Evolutionary conservation across 148 eudicot genomes (phyloP), one percentile per base, ranked within the genome.

Genomic region (Vaccinium macrocarpon): DNA sequence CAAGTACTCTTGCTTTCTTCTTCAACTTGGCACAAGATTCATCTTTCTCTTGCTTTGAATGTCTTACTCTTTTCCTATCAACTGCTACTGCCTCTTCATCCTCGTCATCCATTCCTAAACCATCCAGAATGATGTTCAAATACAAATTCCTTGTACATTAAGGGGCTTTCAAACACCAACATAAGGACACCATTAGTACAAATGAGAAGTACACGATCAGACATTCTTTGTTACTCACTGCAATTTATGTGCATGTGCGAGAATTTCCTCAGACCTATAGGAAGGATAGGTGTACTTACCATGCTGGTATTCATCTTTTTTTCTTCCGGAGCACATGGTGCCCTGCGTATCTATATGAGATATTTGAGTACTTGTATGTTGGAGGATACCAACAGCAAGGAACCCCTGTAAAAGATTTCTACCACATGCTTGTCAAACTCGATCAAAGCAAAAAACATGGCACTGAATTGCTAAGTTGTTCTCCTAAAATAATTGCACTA

Each of bases 281-380:
- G 55, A 27, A 53, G 53, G 48, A 78, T 57, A n/a, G 64, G n/a
- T 35, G 38, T 35, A 35, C 38, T 35, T 35, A 35, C 38, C 38
- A 35, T 35, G 38, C 38, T 35, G 38, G 38, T 35, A 35, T 35
- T 35, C 38, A 3, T 2, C 38, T 35, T 35, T 35, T 35, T 35
- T 35, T 35, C 38, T 35, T 35, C 38, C 38, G 38, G 38, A 35
- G 38, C 38, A 35, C 38, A 35, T 35, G 38, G 38, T 93, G 97
- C 38, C 98, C 99, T 3, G 96, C 91, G 77, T 96, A 96, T 88
- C 97, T 88, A 78, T 96, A 98, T 76, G 99, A 96, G 89, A 95
- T 96, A 82, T 90, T 90, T 78, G 94, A 93, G 85, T 96, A 96
- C 84, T 96, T 96, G 88, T 96, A 96, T 49, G 99, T 95, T 81